Base-by-base conservation (phyloP, 495 filamentous ascomycete genomes). In the Endocarpon pusillum region DNA sequence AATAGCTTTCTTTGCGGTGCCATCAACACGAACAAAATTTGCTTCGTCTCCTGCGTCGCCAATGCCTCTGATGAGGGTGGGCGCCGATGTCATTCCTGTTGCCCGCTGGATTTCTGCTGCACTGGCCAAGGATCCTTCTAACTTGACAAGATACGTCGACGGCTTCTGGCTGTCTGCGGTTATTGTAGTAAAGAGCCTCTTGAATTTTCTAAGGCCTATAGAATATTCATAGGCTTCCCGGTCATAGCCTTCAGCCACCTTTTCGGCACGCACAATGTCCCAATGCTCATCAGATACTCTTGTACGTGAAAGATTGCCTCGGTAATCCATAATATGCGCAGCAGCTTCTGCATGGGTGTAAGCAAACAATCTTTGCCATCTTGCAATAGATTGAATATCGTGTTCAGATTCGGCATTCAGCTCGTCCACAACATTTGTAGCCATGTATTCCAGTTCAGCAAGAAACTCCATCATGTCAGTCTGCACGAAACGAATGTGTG, bases 381-480 rank as follows among this genome's bases (percentile, higher is more conserved):
- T 10, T 22, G 29, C 28, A 21, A 48, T 35, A 21, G 32, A 40
- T 28, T 24, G 16, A 4, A 24, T 35, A 33, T 4, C 21, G 9
- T 14, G 16, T 40, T 27, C 22, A 12, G 9, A 34, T 2, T 21
- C 23, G 14, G 19, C 27, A 10, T 19, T n/a, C 15, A 29, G 21
- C 2, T 41, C 25, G 3, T 41, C 27, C 20, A 30, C n/a, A 32
- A 32, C 24, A 15, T 33, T 42, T 4, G 32, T 26, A 9, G 44
- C 46, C 43, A 49, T 36, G 29, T 32, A 40, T 34, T 49, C 46
- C 2, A 49, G 37, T 28, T 49, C 46, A 20, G 38, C 24, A 15
- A 46, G 31, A 14, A 43, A 21, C 9, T 49, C 36, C 47, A 62
- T 57, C 21, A 61, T 64, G 10, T 57, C 59, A n/a, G 21, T 5